These are phyloP conservation scores for Sedum album DNA, from an alignment of 164 flowering plant genomes.

Conservation along the genomic window DNA sequence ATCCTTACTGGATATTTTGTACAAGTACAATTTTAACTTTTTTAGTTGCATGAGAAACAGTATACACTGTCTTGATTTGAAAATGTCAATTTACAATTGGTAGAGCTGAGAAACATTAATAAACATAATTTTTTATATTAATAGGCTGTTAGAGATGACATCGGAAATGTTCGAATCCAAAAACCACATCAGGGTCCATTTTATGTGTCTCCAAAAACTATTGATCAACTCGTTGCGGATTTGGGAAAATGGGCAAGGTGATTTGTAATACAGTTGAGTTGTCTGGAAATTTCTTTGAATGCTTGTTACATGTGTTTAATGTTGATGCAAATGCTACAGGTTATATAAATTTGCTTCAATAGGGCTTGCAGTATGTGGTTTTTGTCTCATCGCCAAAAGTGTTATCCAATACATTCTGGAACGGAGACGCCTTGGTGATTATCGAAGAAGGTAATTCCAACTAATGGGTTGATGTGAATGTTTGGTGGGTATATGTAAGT, in stretches of 20 bases:
- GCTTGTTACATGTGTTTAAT: not conserved
- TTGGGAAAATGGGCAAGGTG: slow-evolving; percentile 95
- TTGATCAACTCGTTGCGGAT: slow-evolving; percentile 80
- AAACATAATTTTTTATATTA: slow-evolving; percentile 6
- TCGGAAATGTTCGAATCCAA: slow-evolving; percentile 80
- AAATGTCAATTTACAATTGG: not conserved
- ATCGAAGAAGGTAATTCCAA: slow-evolving; percentile 54
- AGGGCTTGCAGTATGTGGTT: slow-evolving; percentile 75
- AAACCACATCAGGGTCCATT: slow-evolving; percentile 89
- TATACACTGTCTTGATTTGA: no score
- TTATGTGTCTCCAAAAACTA: slow-evolving; percentile 73
- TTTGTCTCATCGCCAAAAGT: slow-evolving; percentile 71
- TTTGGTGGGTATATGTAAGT: not conserved
- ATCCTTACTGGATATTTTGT: not conserved
- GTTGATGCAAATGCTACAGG: slow-evolving; percentile 32
- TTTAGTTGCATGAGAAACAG: not conserved
- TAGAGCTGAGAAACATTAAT: not conserved
- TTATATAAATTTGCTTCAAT: slow-evolving; percentile 75
- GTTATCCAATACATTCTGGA: slow-evolving; percentile 55
- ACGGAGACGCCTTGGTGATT: slow-evolving; percentile 63
- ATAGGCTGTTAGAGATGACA: slow-evolving; percentile 91
- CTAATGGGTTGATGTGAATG: not conserved
- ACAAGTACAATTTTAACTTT: not conserved
- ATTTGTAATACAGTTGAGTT: not conserved
- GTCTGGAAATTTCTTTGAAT: slow-evolving; percentile 2